Base-by-base conservation (phyloP, 1,284 basidiomycete genomes). In the Marasmius fiardii region DNA sequence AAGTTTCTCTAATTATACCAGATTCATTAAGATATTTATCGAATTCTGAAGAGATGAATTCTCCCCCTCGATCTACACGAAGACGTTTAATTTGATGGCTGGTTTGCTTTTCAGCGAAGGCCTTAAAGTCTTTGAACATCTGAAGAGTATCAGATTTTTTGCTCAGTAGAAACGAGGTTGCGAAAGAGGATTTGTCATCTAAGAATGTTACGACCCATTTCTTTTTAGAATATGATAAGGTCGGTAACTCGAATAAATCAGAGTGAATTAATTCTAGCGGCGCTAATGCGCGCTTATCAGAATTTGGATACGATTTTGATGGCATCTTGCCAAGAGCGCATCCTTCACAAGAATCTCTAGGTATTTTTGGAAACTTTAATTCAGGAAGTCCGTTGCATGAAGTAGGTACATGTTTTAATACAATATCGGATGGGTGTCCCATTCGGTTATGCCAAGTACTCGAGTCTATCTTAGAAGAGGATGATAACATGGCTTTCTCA, bases 171-270 rank as follows among this genome's bases (percentile, higher is more conserved):
- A 50, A 48, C 2, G 50, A 55, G 57, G 53, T 57, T 49, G 41
- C 51, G 45, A 60, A 53, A 7, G 62, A 63, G 6, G 66, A 58
- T 51, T 59, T 61, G 45, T 72, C 66, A 59, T 74, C 66, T 8
- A 71, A 43, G 37, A 74, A 64, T 0, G 64, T 61, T 8, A 71
- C 59, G 16, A 55, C 54, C 51, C 68, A 71, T 31, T 64, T 64
- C 20, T 55, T 57, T 3, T 47, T 6, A 41, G 61, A 58, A 52
- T 68, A 67, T 2, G 61, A 67, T 8, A 44, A 7, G 0, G 59
- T 44, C 1, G 65, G 61, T 20, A 61, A 63, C 21, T 59, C 51
- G 21, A 63, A 63, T 1, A 71, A 55, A 57, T 71, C 66, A 0
- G 65, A 65, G 55, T 68, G 65, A 44, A 68, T 60, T 3, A 58